Base-by-base conservation (phyloP, 208 protist species). In the Phytomonas francai region DNA sequence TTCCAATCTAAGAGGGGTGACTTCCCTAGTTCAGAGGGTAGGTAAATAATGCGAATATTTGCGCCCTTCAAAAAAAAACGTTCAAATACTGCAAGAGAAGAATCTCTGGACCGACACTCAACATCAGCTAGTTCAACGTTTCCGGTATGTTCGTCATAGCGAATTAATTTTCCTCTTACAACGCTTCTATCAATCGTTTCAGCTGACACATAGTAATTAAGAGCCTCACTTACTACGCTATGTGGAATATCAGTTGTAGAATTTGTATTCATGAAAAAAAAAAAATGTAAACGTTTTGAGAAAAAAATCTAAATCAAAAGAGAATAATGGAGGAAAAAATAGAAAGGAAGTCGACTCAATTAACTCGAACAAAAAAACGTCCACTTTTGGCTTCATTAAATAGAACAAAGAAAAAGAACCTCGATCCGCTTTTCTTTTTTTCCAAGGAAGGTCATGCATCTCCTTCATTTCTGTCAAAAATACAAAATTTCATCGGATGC, bases 101-200 rank as follows among this genome's bases (percentile, higher is more conserved):
- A 89, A 62, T 88, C 82, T 64, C 73, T 76, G 4, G 74, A 71
- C 58, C 83, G 82, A 59, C 77, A 75, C 0, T 73, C 63, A 11
- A 87, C 87, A 59, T 90, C 78, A 19, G 36, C 72, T 3, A 93
- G 67, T 62, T 90, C 84, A 54, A 89, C 64, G 70, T 93, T 89
- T 2, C 87, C 84, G 34, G 61, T 64, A 16, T 58, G 28, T 2
- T 67, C 56, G 39, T 93, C 87, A 30, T 84, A 68, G 9, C 42
- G 30, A 9, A 32, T 62, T 27, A 93, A 70, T 33, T 79, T 90
- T 5, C 87, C 87, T 58, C 57, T 79, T 57, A 83, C 87, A 12
- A 71, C 28, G 66, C 69, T 58, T 29, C 80, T 78, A 11, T 88
- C 78, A 30, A 79, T 68, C 5, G 83, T 89, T 67, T 93, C 87